Evolutionary conservation across 805 yeast genomes (phyloP), one percentile per base, ranked within the genome.

Genomic region (Wickerhamomyces bovis): DNA sequence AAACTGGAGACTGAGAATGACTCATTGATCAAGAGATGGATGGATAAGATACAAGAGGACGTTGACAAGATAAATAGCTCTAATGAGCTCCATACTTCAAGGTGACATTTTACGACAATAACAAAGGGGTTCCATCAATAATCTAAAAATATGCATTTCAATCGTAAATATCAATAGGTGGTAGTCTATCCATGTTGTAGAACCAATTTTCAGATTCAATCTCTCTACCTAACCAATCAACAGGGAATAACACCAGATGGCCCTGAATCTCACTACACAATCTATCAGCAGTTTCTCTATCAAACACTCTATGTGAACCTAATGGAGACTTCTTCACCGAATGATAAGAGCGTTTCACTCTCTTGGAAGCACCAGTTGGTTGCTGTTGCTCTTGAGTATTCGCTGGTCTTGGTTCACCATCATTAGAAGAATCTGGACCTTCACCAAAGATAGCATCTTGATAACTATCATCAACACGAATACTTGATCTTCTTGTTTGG

Each of bases 181-280:
- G 97, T 23, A 94, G 71, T 58, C 96, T 80, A 61, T 94, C 99
- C 43, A 95, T 83, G 57, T 84, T 88, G 70, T 88, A 90, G 63
- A 89, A 90, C 98, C 98, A 92, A 61, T 95, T 94, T 11, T 88
- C 92, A 7, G 87, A 79, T 47, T 90, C 96, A 26, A 89, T 78
- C 65, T 94, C 99, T 48, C 81, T 77, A 56, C 77, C 71, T 39
- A 94, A 73, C 99, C 99, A 94, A 50, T 89, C 89, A 0, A 86
- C 75, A 0, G 99, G 98, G 71, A 90, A 92, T n/a, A 84, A 63
- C 7, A 94, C 97, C 54, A 94, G 67, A 60, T 94, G 85, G 2
- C 99, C 99, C 44, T 82, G 85, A 18, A 92, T 71, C 47, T 87
- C 82, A 42, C 72, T 70, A 51, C 94, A 68, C 31, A 89, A 69